A percentile compares a stretch with the other conserved stretches of the same genome.
Evolutionary conservation across 2,329 filamentous ascomycete species (phyloP).

Genomic region (Aspergillus ochraceus): DNA sequence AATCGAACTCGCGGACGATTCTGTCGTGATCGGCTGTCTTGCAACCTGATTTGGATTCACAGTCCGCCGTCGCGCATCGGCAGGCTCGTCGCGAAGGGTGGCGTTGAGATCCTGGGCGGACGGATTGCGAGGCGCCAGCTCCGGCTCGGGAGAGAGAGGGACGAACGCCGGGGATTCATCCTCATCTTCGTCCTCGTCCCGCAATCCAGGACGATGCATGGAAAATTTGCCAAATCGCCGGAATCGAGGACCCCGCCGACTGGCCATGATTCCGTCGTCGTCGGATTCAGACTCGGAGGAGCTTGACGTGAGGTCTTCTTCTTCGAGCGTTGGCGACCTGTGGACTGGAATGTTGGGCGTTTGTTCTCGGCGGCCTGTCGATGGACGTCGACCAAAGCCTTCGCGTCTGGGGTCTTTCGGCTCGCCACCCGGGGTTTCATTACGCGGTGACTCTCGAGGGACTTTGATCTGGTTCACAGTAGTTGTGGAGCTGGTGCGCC

Average conservation of each 20-base stretch:
- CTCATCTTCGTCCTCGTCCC: slow-evolving; percentile 44
- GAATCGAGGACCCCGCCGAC: slow-evolving; percentile 29
- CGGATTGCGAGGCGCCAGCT: slow-evolving; percentile 18
- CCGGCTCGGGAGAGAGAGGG: slow-evolving; percentile 34
- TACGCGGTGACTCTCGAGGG: slow-evolving; percentile 26
- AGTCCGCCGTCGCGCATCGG: slow-evolving; percentile 27
- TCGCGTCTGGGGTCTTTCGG: slow-evolving; percentile 27
- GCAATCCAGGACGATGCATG: slow-evolving; percentile 31
- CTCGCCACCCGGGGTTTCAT: slow-evolving; percentile 24
- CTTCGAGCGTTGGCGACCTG: slow-evolving; percentile 33
- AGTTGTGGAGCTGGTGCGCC: slow-evolving; percentile 32
- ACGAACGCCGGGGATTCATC: slow-evolving; percentile 50
- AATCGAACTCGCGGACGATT: slow-evolving; percentile 38
- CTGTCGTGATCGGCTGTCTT: slow-evolving; percentile 21
- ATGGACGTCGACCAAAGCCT: slow-evolving; percentile 21
- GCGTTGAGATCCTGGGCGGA: slow-evolving; percentile 38
- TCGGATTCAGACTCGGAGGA: slow-evolving; percentile 33
- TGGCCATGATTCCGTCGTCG: slow-evolving; percentile 25
- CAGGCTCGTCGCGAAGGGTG: slow-evolving; percentile 40
- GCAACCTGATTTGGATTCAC: slow-evolving; percentile 24
- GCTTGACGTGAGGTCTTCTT: slow-evolving; percentile 35
- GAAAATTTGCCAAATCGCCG: slow-evolving; percentile 43
- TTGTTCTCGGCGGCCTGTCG: slow-evolving; percentile 27
- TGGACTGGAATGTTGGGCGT: slow-evolving; percentile 20
- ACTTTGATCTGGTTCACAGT: slow-evolving; percentile 30